Evolutionary conservation across 805 yeast genomes (phyloP), one percentile per base, ranked within the genome.

Genomic region (Nakazawaea sp.): DNA sequence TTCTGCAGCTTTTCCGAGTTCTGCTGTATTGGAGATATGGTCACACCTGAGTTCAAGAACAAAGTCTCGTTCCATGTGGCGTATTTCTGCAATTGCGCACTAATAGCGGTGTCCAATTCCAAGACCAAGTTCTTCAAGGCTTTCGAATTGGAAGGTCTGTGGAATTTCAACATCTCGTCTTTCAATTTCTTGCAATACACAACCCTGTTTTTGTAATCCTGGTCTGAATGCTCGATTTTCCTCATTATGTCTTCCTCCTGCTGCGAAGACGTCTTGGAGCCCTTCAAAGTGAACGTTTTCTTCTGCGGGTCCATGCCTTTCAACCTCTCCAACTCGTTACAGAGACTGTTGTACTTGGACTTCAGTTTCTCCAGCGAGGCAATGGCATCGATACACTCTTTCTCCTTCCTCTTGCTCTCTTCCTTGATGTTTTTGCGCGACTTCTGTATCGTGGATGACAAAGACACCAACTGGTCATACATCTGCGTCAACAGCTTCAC

Each of bases 101-200:
- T 76, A 68, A 90, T 64, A 8, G 97, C 97, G 33, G 86, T 77
- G 58, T 92, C 97, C 53, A 86, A 70, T 58, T 90, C 97, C 44
- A 89, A 64, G 40, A 88, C 78, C 44, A 87, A 64, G 52, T 84
- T 81, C 52, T 80, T 83, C 43, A 92, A 66, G 45, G 76, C 78
- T 42, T 75, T 72, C 5, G 86, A 77, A 27, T 75, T 72, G 40
- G 72, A 77, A 6, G 97, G 98, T 47, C 98, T 73, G 52, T 81
- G 82, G 17, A 72, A 68, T 49, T 72, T 68, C 40, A 86, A 61
- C 37, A 88, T 75, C 40, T 81, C 89, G 46, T 76, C 80, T 56
- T 92, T 81, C 47, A 78, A 56, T 31, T 82, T 75, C 46, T 82
- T 80, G 21, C 92, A 83, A 2, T 75, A 61, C 29, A 78, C 72